Conservation (phyloP, 371 early-diverging fungal genomes). For the Conidiobolus incongruus region DNA sequence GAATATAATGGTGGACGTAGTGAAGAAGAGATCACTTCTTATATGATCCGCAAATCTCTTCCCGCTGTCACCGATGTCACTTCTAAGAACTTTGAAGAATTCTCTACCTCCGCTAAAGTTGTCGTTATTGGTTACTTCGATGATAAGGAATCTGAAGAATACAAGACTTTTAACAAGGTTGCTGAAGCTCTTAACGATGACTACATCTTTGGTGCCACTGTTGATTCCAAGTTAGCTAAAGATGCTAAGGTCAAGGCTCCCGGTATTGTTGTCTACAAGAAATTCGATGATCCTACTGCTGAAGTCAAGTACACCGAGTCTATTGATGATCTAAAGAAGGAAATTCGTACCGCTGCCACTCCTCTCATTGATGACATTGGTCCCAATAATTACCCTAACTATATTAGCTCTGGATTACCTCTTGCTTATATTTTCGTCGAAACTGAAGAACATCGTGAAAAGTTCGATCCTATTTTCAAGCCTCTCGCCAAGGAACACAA, state of each 20-base stretch:
- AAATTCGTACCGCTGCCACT: constrained; percentile 46
- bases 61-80: constrained; percentile 50
- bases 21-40: constrained; percentile 54
- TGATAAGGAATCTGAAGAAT: constrained; percentile 24
- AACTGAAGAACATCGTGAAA: constrained; percentile 24
- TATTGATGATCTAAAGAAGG: constrained; percentile 25
- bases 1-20: constrained; percentile 69
- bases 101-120: constrained; percentile 57
- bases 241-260: constrained; percentile 24
- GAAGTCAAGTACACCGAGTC: constrained; percentile 24
- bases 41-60: constrained; percentile 71
- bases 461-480: constrained; percentile 20
- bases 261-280: constrained; percentile 57
- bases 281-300: constrained; percentile 62
- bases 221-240: constrained; percentile 16
- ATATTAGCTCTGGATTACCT: constrained; percentile 63
- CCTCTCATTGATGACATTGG: constrained; percentile 77
- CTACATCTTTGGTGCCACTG: constrained; percentile 46
- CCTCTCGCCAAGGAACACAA: constrained; percentile 55
- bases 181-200: constrained; percentile 64
- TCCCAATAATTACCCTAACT: constrained; percentile 59
- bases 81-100: constrained; percentile 35
- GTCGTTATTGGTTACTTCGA: constrained; percentile 63
- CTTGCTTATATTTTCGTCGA: constrained; percentile 68
- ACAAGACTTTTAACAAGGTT: constrained; percentile 25